phyloP scores from a whole-genome alignment of 352 stramenopile genomes.

The Aphanomyces euteiches region DNA sequence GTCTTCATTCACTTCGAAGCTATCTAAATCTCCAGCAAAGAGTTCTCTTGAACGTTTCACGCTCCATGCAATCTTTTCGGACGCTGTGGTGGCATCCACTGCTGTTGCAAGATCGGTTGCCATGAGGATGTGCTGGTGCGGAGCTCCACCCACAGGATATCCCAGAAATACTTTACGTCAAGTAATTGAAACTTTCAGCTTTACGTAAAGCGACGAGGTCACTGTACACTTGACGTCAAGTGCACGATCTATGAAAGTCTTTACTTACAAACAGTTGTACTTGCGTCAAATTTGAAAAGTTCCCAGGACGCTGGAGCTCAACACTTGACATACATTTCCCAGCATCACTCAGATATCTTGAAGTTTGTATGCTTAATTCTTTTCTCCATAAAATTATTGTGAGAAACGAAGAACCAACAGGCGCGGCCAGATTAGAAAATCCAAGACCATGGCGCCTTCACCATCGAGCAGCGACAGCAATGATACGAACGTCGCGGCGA shows the following conservation, averaged over 20 bases:
- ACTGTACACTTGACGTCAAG: too few species aligned
- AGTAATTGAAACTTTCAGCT: too few species aligned
- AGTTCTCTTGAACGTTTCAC: constrained; percentile 18
- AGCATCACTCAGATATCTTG: neutral
- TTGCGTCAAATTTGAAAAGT: too few species aligned
- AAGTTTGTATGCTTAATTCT: too few species aligned
- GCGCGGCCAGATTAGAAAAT: neutral
- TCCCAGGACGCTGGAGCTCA: neutral
- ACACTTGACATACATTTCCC: neutral
- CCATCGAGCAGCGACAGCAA: neutral
- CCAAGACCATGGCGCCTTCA: neutral
- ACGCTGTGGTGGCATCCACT: constrained; percentile 9
- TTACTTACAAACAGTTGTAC: too few species aligned
- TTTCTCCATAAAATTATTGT: too few species aligned
- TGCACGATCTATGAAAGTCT: too few species aligned
- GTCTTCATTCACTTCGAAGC: constrained; percentile 22
- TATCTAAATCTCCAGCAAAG: constrained; percentile 14
- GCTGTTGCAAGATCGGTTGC: constrained; percentile 13
- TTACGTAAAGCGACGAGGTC: too few species aligned
- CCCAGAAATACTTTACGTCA: too few species aligned
- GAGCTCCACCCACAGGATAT: too few species aligned
- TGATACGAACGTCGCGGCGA: neutral
- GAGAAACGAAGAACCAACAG: too few species aligned
- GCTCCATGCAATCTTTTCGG: constrained; percentile 20
- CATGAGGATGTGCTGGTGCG: constrained; percentile 1